Conservation (phyloP, 202 grass and related monocot genomes). For the Digitaria exilis region DNA sequence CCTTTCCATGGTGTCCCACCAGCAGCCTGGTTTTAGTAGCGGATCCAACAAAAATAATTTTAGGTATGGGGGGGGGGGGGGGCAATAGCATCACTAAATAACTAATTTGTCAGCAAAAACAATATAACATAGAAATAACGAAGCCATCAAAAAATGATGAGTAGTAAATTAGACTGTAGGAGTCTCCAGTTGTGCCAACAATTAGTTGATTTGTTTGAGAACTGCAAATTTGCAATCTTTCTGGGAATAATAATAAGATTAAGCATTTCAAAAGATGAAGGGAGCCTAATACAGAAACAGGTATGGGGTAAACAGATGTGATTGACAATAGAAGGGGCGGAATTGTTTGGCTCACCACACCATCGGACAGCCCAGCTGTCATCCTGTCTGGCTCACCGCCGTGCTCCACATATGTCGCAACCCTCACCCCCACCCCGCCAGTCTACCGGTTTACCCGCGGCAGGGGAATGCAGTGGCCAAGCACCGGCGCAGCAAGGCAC, state of each 20-base stretch:
- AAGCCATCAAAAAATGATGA: too few relatives aligned
- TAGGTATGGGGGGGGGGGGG: too few relatives aligned
- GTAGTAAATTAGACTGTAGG: too few relatives aligned
- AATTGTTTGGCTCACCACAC: background rate
- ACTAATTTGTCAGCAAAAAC: too few relatives aligned
- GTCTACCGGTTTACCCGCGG: too few relatives aligned
- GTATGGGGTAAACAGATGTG: too few relatives aligned
- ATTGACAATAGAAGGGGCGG: background rate
- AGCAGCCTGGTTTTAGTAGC: background rate
- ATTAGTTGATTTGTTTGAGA: too few relatives aligned
- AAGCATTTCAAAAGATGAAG: background rate
- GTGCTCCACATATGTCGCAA: background rate
- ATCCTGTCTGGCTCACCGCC: background rate
- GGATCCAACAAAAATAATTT: background rate
- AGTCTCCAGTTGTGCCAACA: too few relatives aligned
- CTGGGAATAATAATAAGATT: too few relatives aligned
- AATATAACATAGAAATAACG: too few relatives aligned
- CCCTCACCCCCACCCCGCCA: background rate
- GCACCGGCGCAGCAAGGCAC: background rate
- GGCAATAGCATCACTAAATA: too few relatives aligned
- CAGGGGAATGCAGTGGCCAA: background rate
- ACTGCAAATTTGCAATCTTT: too few relatives aligned
- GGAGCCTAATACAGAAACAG: background rate
- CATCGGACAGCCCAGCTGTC: background rate
- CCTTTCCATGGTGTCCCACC: slow-evolving; percentile 38